Conservation (phyloP, 352 stramenopile genomes). For the Pythium chondricola region DNA sequence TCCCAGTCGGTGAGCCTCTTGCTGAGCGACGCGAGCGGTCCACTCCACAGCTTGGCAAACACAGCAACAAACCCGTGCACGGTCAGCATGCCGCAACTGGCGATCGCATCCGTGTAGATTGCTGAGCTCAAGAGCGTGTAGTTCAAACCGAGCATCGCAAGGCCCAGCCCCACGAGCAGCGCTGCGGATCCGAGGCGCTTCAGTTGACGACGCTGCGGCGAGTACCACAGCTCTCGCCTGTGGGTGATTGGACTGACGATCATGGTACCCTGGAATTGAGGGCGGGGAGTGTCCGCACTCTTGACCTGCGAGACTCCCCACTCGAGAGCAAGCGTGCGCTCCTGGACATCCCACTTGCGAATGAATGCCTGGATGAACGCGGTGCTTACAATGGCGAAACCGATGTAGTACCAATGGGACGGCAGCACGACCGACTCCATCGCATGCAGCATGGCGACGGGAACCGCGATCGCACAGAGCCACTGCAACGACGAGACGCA, state of each 20-base stretch:
- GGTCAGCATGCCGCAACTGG: conserved; percentile 13
- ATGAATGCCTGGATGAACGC: conserved; percentile 40
- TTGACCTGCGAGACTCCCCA: conserved; percentile 43
- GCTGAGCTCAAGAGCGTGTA: conserved; percentile 31
- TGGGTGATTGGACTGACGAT: conserved; percentile 45
- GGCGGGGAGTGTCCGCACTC: conserved; percentile 19
- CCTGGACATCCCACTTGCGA: conserved; percentile 53
- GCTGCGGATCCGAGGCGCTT: conserved; percentile 23
- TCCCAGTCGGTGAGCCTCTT: conserved; percentile 55
- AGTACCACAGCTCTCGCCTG: conserved; percentile 43
- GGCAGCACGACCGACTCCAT: neutral
- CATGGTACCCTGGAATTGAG: conserved; percentile 54
- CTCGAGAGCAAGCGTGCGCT: conserved; percentile 28
- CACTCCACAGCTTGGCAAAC: conserved; percentile 29
- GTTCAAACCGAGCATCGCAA: conserved; percentile 23
- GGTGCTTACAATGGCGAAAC: conserved; percentile 46
- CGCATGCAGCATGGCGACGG: conserved; percentile 21
- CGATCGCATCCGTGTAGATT: conserved; percentile 19
- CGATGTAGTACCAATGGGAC: conserved; percentile 13
- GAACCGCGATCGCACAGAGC: conserved; percentile 24
- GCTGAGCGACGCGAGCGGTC: conserved; percentile 21
- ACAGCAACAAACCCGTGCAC: conserved; percentile 31
- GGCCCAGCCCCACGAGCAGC: conserved; percentile 16
- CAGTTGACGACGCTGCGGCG: conserved; percentile 21
- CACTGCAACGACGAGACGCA: conserved; percentile 36